phyloP scores from a whole-genome alignment of 345 rosid species.

The Crucihimalaya himalaica region DNA sequence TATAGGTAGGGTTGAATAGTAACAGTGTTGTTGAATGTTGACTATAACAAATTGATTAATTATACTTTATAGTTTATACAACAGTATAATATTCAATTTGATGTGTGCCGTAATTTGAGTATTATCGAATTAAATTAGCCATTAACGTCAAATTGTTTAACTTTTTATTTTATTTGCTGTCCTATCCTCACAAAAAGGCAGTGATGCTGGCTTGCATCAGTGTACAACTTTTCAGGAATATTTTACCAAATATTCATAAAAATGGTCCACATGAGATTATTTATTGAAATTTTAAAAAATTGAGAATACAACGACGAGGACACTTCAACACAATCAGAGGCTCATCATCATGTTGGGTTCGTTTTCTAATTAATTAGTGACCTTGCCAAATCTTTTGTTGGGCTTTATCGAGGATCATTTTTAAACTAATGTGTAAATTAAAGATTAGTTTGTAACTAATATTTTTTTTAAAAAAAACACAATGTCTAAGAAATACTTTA shows the following conservation, averaged over 20 bases:
- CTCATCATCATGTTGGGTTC: slow-evolving; percentile 40
- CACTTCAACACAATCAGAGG: slow-evolving; percentile 31
- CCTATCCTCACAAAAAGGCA: slow-evolving; percentile 14
- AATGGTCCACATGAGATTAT: slow-evolving; percentile 22
- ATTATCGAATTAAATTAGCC: neutral
- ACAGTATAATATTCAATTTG: neutral
- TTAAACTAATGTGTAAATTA: neutral
- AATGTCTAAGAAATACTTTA: slow-evolving; percentile 28
- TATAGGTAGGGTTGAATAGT: slow-evolving; percentile 4
- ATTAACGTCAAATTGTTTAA: neutral
- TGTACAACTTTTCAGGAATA: slow-evolving; percentile 31
- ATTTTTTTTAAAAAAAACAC: neutral
- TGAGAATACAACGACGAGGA: slow-evolving; percentile 21
- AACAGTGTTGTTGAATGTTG: neutral
- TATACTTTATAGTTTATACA: neutral
- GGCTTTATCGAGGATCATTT: slow-evolving; percentile 11
- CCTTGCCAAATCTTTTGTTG: slow-evolving; percentile 23
- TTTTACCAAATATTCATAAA: neutral
- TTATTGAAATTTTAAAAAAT: neutral
- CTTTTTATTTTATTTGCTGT: neutral
- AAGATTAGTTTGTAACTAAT: neutral
- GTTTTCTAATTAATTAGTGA: slow-evolving; percentile 20
- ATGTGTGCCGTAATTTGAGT: too few relatives aligned
- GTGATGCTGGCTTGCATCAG: slow-evolving; percentile 37
- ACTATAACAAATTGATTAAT: neutral